Evolutionary conservation across 1,139 yeast species (phyloP).

Genomic region (Yamadazyma kanchanaburiensis): DNA sequence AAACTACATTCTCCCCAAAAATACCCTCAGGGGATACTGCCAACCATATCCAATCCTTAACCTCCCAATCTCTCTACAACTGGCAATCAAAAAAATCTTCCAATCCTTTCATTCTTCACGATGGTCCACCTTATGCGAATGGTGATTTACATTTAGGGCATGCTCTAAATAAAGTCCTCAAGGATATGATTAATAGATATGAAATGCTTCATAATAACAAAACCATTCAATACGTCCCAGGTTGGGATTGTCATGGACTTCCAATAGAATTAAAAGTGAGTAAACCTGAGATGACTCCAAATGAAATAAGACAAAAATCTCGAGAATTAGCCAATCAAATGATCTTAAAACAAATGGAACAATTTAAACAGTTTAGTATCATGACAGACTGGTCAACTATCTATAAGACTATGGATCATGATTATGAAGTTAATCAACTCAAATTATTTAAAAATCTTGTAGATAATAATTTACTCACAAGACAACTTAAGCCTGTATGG

Average conservation of each 20-base stretch:
- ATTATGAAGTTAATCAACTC: slow-evolving; percentile 74
- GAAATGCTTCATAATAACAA: slow-evolving; percentile 58
- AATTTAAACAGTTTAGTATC: slow-evolving; percentile 69
- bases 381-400: slow-evolving; percentile 78
- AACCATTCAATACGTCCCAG: slow-evolving; percentile 72
- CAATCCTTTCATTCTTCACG: slow-evolving; percentile 64
- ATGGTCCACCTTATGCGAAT: slow-evolving; percentile 98
- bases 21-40: slow-evolving; percentile 31
- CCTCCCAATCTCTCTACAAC: slow-evolving; percentile 29
- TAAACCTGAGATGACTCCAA: slow-evolving; percentile 34
- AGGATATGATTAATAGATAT: slow-evolving; percentile 78
- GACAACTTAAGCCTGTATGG: slow-evolving; percentile 92
- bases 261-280: slow-evolving; percentile 91
- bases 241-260: slow-evolving; percentile 99
- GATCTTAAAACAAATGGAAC: slow-evolving; percentile 57
- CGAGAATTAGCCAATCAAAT: slow-evolving; percentile 63
- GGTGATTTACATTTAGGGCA: slow-evolving; percentile 94
- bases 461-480: slow-evolving; percentile 62
- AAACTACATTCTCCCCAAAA: slow-evolving; percentile 40
- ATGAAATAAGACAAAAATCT: slow-evolving; percentile 60
- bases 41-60: slow-evolving; percentile 20
- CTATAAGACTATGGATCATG: slow-evolving; percentile 69
- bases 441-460: slow-evolving; percentile 65
- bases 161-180: slow-evolving; percentile 82
- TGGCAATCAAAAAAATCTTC: slow-evolving; percentile 25